These are phyloP conservation scores for Hypoxylon cercidicola DNA, from an alignment of 495 filamentous ascomycete genomes.

Conservation along the genomic window DNA sequence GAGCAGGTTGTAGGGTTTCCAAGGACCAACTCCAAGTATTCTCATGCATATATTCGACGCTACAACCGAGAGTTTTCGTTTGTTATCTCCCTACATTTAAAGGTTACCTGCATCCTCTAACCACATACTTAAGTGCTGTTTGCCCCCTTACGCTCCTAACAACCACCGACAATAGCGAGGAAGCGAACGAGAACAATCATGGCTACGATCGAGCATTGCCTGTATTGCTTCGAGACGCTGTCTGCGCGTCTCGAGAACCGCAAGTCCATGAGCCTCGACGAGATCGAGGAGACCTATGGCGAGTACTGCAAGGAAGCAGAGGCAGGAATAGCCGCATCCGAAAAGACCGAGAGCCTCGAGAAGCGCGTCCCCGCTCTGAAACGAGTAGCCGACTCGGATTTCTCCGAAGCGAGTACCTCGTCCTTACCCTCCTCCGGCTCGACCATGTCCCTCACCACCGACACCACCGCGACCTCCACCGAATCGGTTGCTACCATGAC, in stretches of 20 bases:
- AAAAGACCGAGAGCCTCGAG: conserved; percentile 42
- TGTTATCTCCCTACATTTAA: too few species aligned
- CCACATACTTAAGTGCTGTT: not conserved
- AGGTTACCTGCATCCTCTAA: too few species aligned
- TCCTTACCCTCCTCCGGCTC: conserved; percentile 46
- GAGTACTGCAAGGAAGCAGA: conserved; percentile 53
- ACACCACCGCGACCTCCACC: conserved; percentile 42
- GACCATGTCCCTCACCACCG: conserved; percentile 46
- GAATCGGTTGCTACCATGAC: conserved; percentile 41
- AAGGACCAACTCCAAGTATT: too few species aligned
- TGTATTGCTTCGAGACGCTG: conserved; percentile 91
- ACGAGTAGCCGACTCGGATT: conserved; percentile 47
- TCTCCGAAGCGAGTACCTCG: conserved; percentile 44
- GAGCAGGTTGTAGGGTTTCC: too few species aligned
- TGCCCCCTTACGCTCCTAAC: too few species aligned
- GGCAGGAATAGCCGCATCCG: conserved; percentile 35
- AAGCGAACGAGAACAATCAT: conserved; percentile 59
- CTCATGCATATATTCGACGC: too few species aligned
- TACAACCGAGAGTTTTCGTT: too few species aligned
- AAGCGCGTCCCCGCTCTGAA: conserved; percentile 54
- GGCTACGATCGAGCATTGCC: conserved; percentile 85
- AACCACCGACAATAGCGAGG: conserved; percentile 1
- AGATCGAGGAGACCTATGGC: conserved; percentile 79
- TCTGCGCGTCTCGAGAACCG: conserved; percentile 58
- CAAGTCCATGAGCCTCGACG: conserved; percentile 62